Percentiles rank a stretch among this genome's conserved stretches.
Conservation (phyloP, 176 grass and related monocot species). For the Tuctoria greenei region DNA sequence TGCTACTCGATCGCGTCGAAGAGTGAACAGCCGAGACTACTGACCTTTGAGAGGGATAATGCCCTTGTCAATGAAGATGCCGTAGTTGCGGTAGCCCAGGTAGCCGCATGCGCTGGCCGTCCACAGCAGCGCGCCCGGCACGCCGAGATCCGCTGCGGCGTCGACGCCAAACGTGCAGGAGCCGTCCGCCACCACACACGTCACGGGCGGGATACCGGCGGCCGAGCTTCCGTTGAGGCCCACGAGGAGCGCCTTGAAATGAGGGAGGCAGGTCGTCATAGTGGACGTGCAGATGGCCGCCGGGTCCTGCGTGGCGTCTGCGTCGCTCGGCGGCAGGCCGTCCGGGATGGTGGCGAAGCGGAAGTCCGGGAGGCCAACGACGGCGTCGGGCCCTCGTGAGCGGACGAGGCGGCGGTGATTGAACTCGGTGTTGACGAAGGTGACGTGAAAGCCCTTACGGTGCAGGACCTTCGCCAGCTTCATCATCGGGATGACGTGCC, state of each 20-base stretch:
- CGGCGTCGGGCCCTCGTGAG: background rate
- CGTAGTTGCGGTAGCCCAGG: background rate
- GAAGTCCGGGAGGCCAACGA: conserved; percentile 34
- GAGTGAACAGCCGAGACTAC: background rate
- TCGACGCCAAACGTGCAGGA: background rate
- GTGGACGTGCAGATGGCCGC: conserved; percentile 3
- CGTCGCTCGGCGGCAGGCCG: conserved; percentile 39
- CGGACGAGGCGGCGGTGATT: conserved; percentile 43
- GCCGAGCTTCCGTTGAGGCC: background rate
- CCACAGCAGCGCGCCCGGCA: conserved; percentile 1
- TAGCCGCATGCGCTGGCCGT: conserved; percentile 2
- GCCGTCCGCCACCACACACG: background rate
- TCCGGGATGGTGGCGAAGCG: conserved; percentile 47
- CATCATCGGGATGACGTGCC: conserved; percentile 32
- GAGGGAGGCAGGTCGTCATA: conserved; percentile 27
- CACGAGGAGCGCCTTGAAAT: background rate
- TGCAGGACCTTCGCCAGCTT: conserved; percentile 43
- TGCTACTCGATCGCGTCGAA: too few relatives aligned
- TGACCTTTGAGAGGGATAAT: background rate
- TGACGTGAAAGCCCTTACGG: conserved; percentile 59
- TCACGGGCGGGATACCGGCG: background rate
- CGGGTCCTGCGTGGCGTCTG: conserved; percentile 44
- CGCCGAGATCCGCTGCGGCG: background rate
- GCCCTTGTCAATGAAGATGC: conserved; percentile 2
- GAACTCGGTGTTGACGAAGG: conserved; percentile 55